Percentiles rank a stretch among this genome's conserved stretches.
Evolutionary conservation across 176 grass and related monocot genomes (phyloP).

Genomic region (Echinochloa phyllopogon): DNA sequence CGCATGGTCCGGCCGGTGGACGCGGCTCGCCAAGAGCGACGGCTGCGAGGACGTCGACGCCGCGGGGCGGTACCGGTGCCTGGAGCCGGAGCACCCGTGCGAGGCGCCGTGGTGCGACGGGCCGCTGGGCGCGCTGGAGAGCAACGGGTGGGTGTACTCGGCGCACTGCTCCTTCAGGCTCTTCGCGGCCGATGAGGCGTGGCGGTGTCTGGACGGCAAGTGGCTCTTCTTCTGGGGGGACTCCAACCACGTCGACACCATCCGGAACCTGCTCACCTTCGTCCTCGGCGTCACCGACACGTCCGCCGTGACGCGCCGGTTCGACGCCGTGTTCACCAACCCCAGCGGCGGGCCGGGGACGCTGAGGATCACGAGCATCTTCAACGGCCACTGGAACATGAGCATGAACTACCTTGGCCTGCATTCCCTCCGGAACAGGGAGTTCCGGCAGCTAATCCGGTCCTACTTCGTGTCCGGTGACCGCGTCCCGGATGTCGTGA

Average conservation of each 20-base stretch:
- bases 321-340: constrained; percentile 67
- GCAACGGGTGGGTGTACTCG: constrained; percentile 99
- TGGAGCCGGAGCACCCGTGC: constrained; percentile 57
- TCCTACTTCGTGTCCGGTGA: constrained; percentile 67
- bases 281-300: constrained; percentile 74
- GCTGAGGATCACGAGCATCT: constrained; percentile 87
- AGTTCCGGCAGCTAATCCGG: constrained; percentile 54
- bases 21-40: constrained; percentile 67
- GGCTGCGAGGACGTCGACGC: constrained; percentile 57
- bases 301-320: constrained; percentile 62
- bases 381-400: constrained; percentile 97
- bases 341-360: constrained; percentile 50
- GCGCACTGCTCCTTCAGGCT: constrained; percentile 91
- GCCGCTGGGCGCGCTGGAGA: constrained; percentile 76
- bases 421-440: constrained; percentile 70
- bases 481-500: constrained; percentile 61
- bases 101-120: constrained; percentile 86
- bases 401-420: constrained; percentile 86
- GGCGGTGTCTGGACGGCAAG: constrained; percentile 81
- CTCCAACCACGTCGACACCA: constrained; percentile 98
- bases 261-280: constrained; percentile 80
- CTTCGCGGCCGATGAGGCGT: constrained; percentile 66
- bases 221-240: constrained; percentile 99
- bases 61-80: constrained; percentile 83
- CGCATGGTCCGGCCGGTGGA: constrained; percentile 86